Conservation (phyloP, 2,329 filamentous ascomycete genomes). For the Penicillium rolfsii region DNA sequence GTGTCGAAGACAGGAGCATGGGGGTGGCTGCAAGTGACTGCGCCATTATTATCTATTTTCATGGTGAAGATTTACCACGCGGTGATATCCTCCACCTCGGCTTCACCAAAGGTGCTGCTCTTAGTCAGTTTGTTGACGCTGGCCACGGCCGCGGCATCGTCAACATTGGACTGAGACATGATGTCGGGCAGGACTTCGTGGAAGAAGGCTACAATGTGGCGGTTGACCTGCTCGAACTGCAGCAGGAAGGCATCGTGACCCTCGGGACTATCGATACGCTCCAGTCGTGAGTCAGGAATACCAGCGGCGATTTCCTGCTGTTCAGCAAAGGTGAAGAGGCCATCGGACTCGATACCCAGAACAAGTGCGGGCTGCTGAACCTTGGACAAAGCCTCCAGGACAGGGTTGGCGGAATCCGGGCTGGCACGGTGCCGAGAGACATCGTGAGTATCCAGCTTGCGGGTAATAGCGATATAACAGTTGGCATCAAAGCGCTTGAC, state of each 20-base stretch:
- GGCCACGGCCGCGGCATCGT: conserved; percentile 54
- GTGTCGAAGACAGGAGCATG: conserved; percentile 24
- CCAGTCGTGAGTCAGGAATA: conserved; percentile 75
- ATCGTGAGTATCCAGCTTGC: conserved; percentile 97
- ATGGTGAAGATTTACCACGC: conserved; percentile 68
- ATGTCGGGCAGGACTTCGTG: conserved; percentile 83
- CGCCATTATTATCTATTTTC: conserved; percentile 27
- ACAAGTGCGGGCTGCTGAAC: conserved; percentile 91
- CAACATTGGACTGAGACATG: conserved; percentile 67
- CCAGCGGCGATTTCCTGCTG: conserved; percentile 86
- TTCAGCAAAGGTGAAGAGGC: conserved; percentile 95
- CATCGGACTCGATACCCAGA: conserved; percentile 92
- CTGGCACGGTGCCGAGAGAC: conserved; percentile 73
- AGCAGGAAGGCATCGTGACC: conserved; percentile 95
- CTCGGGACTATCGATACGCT: conserved; percentile 90
- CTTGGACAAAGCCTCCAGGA: conserved; percentile 74
- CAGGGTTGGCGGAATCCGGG: conserved; percentile 48
- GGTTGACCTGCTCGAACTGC: conserved; percentile 97
- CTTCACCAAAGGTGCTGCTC: conserved; percentile 91
- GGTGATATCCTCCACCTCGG: conserved; percentile 94
- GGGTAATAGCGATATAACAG: conserved; percentile 98
- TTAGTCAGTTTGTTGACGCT: conserved; percentile 70
- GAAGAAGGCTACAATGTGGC: conserved; percentile 81
- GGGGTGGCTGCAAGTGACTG: conserved; percentile 32
- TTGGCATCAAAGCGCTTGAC: conserved; percentile 97